Base-by-base conservation (phyloP, 305 asterid genomes). In the Rubia tinctorum region DNA sequence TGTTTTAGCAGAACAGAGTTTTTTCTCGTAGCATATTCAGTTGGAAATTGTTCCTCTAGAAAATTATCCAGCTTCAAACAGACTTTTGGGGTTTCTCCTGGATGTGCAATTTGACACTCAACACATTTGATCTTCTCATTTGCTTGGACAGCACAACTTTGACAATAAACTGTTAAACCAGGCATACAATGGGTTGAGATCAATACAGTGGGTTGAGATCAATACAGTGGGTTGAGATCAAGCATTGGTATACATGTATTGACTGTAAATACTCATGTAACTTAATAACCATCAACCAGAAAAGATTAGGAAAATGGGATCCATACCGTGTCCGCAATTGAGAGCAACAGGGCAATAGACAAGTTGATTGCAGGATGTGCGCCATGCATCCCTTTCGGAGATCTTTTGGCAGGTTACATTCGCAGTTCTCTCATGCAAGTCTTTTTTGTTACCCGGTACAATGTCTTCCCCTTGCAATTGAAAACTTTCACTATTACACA, bases 321-420 rank as follows among this genome's bases (percentile, higher is more conserved):
- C 27, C 77, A 17, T 80, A 87, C 91, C 91, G 79, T 87, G 91
- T 63, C 91, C 88, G 37, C 91, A 87, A 53, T 81, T 87, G 63
- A 87, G 86, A 68, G 83, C 86, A 70, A 71, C 30, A 20, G 89
- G 91, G 45, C 71, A 82, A 81, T 72, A 81, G 56, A 87, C 71
- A 71, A 87, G 79, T 69, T 22, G 69, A 45, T 78, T 79, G 66
- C 89, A 81, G 65, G 78, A 69, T 65, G 79, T 83, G 79, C 91
- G 85, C 67, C 76, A 69, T 14, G 81, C 83, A 51, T 85, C 91
- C 78, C 70, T 76, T n/a, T 75, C 78, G 10, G 84, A 78, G 73
- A 85, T 82, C 62, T 22, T 59, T 44, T 68, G 49, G 77, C 85
- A 59, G 25, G 53, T 73, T 76, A 56, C 81, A 63, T 70, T n/a